These are phyloP conservation scores for Hypoxylon fuscum DNA, from an alignment of 495 filamentous ascomycete genomes.

Conservation along the genomic window DNA sequence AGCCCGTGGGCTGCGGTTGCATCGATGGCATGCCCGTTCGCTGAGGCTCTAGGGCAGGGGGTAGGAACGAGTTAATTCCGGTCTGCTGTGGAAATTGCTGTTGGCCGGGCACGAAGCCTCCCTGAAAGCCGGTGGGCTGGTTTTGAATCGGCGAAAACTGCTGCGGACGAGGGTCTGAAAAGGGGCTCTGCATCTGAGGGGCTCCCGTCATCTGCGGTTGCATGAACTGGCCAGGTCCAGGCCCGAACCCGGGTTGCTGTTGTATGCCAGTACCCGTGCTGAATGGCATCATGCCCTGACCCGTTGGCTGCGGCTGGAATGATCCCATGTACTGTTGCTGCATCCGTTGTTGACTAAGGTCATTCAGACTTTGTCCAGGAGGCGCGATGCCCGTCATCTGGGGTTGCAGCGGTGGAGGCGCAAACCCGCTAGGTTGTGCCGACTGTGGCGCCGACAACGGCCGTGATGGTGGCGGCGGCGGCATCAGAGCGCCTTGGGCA, in stretches of 20 bases:
- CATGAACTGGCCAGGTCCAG: conserved; percentile 63
- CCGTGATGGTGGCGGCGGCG: conserved; percentile 83
- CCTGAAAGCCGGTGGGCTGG: conserved; percentile 75
- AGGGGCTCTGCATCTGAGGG: conserved; percentile 50
- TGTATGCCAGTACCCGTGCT: conserved; percentile 51
- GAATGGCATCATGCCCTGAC: conserved; percentile 52
- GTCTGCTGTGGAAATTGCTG: conserved; percentile 57
- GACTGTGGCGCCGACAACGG: conserved; percentile 91
- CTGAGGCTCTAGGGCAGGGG: conserved; percentile 64
- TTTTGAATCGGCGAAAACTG: conserved; percentile 69
- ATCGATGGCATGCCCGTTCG: conserved; percentile 53
- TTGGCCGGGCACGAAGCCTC: conserved; percentile 55
- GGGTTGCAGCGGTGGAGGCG: conserved; percentile 77
- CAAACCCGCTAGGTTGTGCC: conserved; percentile 76
- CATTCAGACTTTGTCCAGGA: conserved; percentile 78
- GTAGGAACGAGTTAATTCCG: conserved; percentile 66
- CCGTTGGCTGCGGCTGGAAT: conserved; percentile 54
- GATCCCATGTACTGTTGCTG: conserved; percentile 61
- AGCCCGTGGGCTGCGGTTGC: conserved; percentile 62
- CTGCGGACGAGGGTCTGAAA: conserved; percentile 62
- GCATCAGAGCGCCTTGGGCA: conserved; percentile 67
- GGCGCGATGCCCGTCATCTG: conserved; percentile 85
- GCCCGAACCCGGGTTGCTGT: conserved; percentile 66
- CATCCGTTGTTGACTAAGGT: conserved; percentile 73
- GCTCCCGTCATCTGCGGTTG: conserved; percentile 53